These are phyloP conservation scores for Xylaria scruposa DNA, from an alignment of 495 filamentous ascomycete genomes.

Conservation along the genomic window DNA sequence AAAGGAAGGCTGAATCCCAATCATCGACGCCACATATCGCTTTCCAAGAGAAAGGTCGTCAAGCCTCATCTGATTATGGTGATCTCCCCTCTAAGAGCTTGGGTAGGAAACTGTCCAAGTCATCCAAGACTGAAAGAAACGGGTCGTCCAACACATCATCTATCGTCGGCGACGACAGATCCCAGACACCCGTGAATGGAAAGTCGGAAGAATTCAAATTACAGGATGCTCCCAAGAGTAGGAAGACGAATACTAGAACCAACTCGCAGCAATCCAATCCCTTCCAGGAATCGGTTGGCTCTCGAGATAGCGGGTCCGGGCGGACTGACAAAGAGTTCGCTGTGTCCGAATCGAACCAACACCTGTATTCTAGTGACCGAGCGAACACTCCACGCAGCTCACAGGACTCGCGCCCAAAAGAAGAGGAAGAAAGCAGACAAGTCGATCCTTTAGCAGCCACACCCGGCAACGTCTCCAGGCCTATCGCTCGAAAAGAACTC, in stretches of 20 bases:
- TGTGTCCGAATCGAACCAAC: slow-evolving; percentile 40
- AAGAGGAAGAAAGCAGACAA: slow-evolving; percentile 53
- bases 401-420: slow-evolving; percentile 53
- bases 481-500: slow-evolving; percentile 58
- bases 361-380: slow-evolving; percentile 45
- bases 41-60: slow-evolving; percentile 84
- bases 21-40: slow-evolving; percentile 83
- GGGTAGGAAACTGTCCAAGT: slow-evolving; percentile 54
- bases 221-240: slow-evolving; percentile 75
- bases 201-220: slow-evolving; percentile 69
- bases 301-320: slow-evolving; percentile 36
- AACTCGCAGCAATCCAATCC: slow-evolving; percentile 65
- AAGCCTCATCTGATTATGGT: slow-evolving; percentile 61
- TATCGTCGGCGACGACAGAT: slow-evolving; percentile 48
- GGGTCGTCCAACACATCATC: slow-evolving; percentile 46
- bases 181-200: slow-evolving; percentile 43
- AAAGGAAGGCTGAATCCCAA: slow-evolving; percentile 50
- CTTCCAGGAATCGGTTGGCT: slow-evolving; percentile 38
- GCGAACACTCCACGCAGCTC: slow-evolving; percentile 54
- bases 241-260: slow-evolving; percentile 67
- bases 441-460: slow-evolving; percentile 46
- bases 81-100: slow-evolving; percentile 49
- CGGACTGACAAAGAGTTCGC: slow-evolving; percentile 41
- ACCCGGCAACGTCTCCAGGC: slow-evolving; percentile 45
- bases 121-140: slow-evolving; percentile 45